Conservation (phyloP, 1,284 basidiomycete genomes). For the Peniophora sp. region DNA sequence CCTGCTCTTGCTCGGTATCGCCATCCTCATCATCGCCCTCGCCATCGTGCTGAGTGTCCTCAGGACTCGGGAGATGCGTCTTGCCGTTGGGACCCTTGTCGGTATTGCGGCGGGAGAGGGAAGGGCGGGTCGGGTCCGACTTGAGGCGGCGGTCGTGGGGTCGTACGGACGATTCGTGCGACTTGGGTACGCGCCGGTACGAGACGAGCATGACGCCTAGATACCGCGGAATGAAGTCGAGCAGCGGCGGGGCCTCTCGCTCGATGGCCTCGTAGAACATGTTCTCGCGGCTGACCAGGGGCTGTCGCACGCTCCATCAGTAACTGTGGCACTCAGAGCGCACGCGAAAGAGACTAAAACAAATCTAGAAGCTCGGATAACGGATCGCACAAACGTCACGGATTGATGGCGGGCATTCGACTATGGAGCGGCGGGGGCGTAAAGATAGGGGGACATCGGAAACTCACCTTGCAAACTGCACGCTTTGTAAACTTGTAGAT, state of each 20-base stretch:
- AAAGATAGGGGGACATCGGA: conserved; percentile 6
- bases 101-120: not conserved
- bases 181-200: conserved; percentile 71
- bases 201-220: conserved; percentile 98
- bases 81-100: not conserved
- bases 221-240: conserved; percentile 94
- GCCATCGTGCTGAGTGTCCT: not conserved
- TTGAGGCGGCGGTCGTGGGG: conserved; percentile 8
- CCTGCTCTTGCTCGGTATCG: conserved; percentile 51
- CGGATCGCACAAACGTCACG: conserved; percentile 19
- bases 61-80: not conserved
- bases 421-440: conserved; percentile 4
- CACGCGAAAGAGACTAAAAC: conserved; percentile 2
- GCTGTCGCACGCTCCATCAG: conserved; percentile 40
- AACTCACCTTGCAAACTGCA: conserved; percentile 93
- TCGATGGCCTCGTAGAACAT: conserved; percentile 98
- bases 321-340: conserved; percentile 4
- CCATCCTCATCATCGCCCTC: conserved; percentile 19
- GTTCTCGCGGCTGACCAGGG: conserved; percentile 93
- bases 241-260: conserved; percentile 81
- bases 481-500: conserved; percentile 98
- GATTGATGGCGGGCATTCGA: conserved; percentile 5
- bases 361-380: not conserved
- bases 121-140: conserved; percentile 25
- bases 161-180: conserved; percentile 16